Evolutionary conservation across 345 rosid genomes (phyloP).

Genomic region (Salix purpurea): DNA sequence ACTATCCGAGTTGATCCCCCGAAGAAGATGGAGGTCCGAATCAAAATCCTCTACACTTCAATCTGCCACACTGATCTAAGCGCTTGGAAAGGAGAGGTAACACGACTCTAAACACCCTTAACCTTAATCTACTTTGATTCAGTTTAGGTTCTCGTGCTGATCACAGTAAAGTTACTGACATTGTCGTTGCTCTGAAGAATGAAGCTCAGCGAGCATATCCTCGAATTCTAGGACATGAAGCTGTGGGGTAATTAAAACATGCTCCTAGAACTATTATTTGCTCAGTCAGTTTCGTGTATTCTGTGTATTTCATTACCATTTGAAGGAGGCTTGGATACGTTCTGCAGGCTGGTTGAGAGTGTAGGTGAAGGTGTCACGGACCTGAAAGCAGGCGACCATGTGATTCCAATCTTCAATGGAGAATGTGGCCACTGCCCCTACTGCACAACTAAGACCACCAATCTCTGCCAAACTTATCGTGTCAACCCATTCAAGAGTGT

Average conservation of each 20-base stretch:
- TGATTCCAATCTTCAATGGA: conserved; percentile 61
- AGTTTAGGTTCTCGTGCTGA: neutral
- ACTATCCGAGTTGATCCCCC: conserved; percentile 63
- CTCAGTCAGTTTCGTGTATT: neutral
- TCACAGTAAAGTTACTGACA: neutral
- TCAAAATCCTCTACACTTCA: conserved; percentile 54
- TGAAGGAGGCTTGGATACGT: neutral
- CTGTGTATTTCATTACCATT: neutral
- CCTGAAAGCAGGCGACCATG: conserved; percentile 55
- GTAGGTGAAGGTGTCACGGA: conserved; percentile 60
- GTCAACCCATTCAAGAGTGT: conserved; percentile 50
- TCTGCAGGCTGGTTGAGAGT: conserved; percentile 55
- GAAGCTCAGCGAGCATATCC: conserved; percentile 64
- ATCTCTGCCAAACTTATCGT: conserved; percentile 42
- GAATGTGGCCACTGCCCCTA: conserved; percentile 62
- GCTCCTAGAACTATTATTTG: neutral
- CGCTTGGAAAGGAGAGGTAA: conserved; percentile 60
- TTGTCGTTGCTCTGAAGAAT: conserved; percentile 25
- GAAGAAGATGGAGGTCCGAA: conserved; percentile 53
- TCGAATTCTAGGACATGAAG: conserved; percentile 70
- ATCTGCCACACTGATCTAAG: conserved; percentile 68
- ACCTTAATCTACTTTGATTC: neutral
- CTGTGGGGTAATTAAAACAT: conserved; percentile 50
- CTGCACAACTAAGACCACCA: conserved; percentile 39
- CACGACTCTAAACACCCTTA: neutral